Evolutionary conservation across 257 asterid genomes (phyloP), one percentile per base, ranked within the genome.

Genomic region (Phtheirospermum japonicum): DNA sequence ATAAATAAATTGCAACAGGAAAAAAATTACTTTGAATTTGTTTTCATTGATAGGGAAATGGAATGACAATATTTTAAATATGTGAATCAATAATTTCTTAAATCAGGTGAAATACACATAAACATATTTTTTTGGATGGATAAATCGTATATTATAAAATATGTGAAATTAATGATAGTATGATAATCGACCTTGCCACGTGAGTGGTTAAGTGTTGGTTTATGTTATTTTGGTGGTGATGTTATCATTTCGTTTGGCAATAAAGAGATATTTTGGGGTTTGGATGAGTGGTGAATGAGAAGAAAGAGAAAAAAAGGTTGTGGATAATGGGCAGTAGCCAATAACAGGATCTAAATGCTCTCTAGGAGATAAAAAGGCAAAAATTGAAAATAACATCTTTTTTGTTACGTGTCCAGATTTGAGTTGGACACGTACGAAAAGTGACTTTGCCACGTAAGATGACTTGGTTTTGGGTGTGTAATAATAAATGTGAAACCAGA

Each of bases 371-470:
- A 19, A 45, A 37, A 69, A 43, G 46, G 7, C 16, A 20, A 26
- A 13, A 37, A 18, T n/a, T 19, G 42, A 39, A 54, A 64, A 37
- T 36, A 17, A 9, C n/a, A n/a, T 59, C 33, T 57, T 32, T 13
- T 0, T 10, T 10, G n/a, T 11, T 39, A 76, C 77, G 80, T 81
- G 87, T 75, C 76, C 0, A 0, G 4, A 23, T 0, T 0, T 0
- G 3, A 14, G 13, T 10, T 7, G 6, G 73, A 56, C 87, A 71
- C 77, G 75, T 73, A 43, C 50, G 43, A 63, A 73, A 57, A 71
- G 58, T 37, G 71, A 50, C 61, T 13, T 0, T 53, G 65, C 71
- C 83, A 73, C 74, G 83, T 77, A 34, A 78, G 85, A 73, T 50
- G 28, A 52, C 37, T 28, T 30, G n/a, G 7, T 26, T 11, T 10